Base-by-base conservation (phyloP, 2,329 filamentous ascomycete genomes). In the Trichoderma koningii region DNA sequence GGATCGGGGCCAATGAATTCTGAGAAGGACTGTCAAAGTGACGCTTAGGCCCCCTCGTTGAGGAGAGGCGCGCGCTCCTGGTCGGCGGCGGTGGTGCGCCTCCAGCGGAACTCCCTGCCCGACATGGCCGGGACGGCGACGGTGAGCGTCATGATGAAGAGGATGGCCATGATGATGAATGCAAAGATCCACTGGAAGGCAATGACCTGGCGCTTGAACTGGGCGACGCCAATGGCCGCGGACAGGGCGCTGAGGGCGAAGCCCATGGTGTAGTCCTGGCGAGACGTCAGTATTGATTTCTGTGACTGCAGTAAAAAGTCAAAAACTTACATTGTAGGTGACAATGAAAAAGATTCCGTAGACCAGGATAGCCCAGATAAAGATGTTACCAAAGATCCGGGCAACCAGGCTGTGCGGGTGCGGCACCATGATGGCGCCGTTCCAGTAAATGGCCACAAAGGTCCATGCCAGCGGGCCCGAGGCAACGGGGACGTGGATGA, bases 131-230 rank as follows among this genome's bases (percentile, higher is more conserved):
- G 89, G 41, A 90, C 76, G 2, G 86, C 89, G 60, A 92, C 81
- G 17, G 83, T 76, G 2, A 91, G 71, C 1, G 90, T 92, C 19
- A 86, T 78, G 21, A 93, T 75, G 74, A 95, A 89, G 61, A 96
- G 84, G 28, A 91, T 74, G 0, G 82, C 85, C 83, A 94, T 93
- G 75, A 96, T 92, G 68, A 87, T 82, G 73, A 96, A 95, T 41
- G 92, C 90, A 75, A 96, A 96, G 77, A 96, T 94, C 92, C 92
- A 96, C 79, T 97, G 93, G 69, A 96, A 82, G 7, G 91, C 90
- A 69, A 96, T 82, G 66, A 89, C 77, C 74, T 92, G 87, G 71
- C 84, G 83, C 57, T 87, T 80, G 78, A 96, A 88, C 76, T 97
- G 93, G 15, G 87, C 85, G 17, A 95, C 86, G 14, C 91, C 92